Base-by-base conservation (phyloP, 108 stramenopile species). In the Aurantiochytrium sp. region DNA sequence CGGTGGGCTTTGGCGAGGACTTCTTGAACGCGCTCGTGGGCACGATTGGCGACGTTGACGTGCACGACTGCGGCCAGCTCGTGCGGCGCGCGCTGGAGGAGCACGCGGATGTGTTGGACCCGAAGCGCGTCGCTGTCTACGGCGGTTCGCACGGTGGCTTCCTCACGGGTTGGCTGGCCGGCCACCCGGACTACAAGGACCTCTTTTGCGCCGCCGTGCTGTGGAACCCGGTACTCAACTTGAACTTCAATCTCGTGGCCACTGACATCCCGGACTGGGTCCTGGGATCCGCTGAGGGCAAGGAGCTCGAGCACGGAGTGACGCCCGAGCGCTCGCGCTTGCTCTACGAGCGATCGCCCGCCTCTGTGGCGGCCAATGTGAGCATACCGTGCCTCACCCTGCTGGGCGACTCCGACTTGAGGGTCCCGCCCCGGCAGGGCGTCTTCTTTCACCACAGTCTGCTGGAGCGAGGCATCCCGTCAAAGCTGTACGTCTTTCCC, bases 171-270 rank as follows among this genome's bases (percentile, higher is more conserved):
- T 81, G 45, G 42, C 73, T 81, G 39, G 45, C 45, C 8, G 73
- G 73, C 73, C 73, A 81, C 24, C 73, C 73, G 73, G 19, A 41
- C 10, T 81, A 81, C 73, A 81, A 81, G 73, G 39, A 41, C 45
- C 73, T 81, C 27, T 81, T 81, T 4, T 48, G 45, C 42, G 39
- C 42, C 39, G 73, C 42, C 6, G 73, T 42, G n/a, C 45, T 81
- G 36, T 81, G 73, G 73, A 81, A 81, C 45, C 73, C 73, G 6
- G 73, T 81, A 30, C 73, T 81, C 30, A 81, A 81, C 32, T 12
- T 81, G 21, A 48, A 41, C 3, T 81, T 22, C 73, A 81, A 81
- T 30, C 0, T 81, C 12, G 42, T 48, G 73, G 73, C 73, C 12
- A 81, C 73, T 0, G 73, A 81, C 45, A 81, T 81, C 32, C 73